phyloP scores from a whole-genome alignment of 225 moss, liverwort and hornwort genomes.

The Sphagnum contortum region DNA sequence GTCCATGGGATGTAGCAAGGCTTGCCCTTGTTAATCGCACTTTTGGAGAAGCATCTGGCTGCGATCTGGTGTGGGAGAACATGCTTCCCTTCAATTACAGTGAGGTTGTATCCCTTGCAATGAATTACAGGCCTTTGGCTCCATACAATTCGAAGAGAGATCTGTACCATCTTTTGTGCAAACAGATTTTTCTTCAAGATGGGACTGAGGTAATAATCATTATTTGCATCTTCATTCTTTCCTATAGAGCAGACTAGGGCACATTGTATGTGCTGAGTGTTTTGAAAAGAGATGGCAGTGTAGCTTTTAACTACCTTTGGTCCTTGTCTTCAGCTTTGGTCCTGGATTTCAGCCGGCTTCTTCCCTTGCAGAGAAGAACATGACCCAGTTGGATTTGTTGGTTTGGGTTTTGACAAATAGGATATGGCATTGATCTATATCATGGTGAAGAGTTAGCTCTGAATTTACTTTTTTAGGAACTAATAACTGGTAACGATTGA shows the following conservation, averaged over 20 bases:
- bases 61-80: slow-evolving; percentile 13
- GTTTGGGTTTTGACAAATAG: no score
- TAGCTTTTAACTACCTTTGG: no score
- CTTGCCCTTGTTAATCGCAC: slow-evolving; percentile 6
- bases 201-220: slow-evolving; percentile 10
- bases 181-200: slow-evolving; percentile 2
- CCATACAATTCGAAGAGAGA: neutral
- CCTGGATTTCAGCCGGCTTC: no score
- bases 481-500: neutral
- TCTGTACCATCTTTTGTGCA: slow-evolving; percentile 7
- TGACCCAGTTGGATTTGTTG: no score
- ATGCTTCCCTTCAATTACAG: slow-evolving; percentile 8
- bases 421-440: no score
- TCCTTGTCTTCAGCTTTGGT: neutral
- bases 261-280: no score
- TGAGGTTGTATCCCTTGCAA: slow-evolving; percentile 6
- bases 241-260: no score
- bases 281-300: no score
- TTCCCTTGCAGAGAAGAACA: no score
- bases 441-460: neutral
- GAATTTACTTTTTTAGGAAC: neutral
- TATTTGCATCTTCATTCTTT: neutral
- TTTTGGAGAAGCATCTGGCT: slow-evolving; percentile 7
- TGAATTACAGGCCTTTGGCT: neutral
- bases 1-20: slow-evolving; percentile 7